These are phyloP conservation scores for Cystofilobasidium bisporidii DNA, from an alignment of 768 basidiomycete species.

Conservation along the genomic window DNA sequence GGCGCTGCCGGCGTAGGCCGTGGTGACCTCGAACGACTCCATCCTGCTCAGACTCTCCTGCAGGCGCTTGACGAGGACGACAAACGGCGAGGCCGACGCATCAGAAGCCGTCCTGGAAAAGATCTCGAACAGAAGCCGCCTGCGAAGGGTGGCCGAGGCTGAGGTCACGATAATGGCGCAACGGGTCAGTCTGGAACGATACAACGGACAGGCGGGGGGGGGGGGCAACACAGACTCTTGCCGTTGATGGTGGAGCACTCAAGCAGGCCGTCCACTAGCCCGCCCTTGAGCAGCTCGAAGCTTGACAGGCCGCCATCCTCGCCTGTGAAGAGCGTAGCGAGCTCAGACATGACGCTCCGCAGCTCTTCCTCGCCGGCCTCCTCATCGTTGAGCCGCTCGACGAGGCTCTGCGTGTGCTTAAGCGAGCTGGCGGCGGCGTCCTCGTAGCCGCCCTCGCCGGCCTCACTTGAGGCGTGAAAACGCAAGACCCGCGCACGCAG, in stretches of 20 bases:
- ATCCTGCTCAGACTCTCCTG: conserved; percentile 91
- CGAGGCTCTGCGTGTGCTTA: conserved; percentile 51
- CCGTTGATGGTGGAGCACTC: conserved; percentile 67
- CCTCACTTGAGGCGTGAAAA: conserved; percentile 51
- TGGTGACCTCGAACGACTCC: conserved; percentile 91
- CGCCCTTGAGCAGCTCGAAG: conserved; percentile 90
- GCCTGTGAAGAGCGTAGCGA: conserved; percentile 72
- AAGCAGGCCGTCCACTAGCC: conserved; percentile 76
- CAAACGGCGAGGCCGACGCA: conserved; percentile 50
- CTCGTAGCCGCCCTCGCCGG: conserved; percentile 49
- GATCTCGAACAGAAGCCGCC: conserved; percentile 68
- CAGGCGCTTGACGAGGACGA: conserved; percentile 81
- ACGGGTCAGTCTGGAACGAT: too few species aligned
- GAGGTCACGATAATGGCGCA: conserved; percentile 6
- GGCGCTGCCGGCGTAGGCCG: conserved; percentile 57
- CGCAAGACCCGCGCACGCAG: conserved; percentile 81
- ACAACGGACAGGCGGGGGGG: too few species aligned
- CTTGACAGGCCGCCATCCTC: conserved; percentile 62
- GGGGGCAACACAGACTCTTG: conserved; percentile 49
- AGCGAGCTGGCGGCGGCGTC: conserved; percentile 54
- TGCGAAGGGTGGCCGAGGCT: conserved; percentile 60
- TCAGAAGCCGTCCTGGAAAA: conserved; percentile 46
- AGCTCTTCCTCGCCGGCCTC: conserved; percentile 57
- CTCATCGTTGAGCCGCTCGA: conserved; percentile 52
- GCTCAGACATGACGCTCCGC: conserved; percentile 53